These are phyloP conservation scores for Ceratocystiopsis sp. DNA, from an alignment of 2,329 filamentous ascomycete species.

Conservation along the genomic window DNA sequence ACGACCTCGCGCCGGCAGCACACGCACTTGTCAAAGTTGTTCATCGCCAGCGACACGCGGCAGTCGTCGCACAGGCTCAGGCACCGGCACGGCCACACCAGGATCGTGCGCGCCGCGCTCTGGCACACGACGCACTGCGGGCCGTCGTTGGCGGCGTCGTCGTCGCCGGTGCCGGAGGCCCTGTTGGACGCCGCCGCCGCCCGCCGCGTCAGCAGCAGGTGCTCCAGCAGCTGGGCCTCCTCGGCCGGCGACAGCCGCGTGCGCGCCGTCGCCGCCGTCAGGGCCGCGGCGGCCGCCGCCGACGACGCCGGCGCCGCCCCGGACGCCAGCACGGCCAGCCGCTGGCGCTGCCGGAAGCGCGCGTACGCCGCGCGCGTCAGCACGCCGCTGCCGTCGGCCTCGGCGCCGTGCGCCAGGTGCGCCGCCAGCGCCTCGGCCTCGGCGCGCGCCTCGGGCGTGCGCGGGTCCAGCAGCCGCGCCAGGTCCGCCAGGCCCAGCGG, in stretches of 20 bases:
- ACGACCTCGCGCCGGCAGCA: conserved; percentile 79
- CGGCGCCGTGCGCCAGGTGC: too few species aligned
- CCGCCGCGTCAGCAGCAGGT: conserved; percentile 38
- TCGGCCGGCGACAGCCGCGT: conserved; percentile 36
- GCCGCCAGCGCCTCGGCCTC: conserved; percentile 69
- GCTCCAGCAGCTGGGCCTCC: conserved; percentile 42
- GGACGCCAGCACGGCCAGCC: conserved; percentile 44
- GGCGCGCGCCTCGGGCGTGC: conserved; percentile 57
- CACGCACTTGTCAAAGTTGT: conserved; percentile 93
- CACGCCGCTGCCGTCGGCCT: conserved; percentile 50
- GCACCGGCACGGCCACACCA: conserved; percentile 94
- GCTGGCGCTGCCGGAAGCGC: conserved; percentile 48
- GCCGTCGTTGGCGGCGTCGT: conserved; percentile 26
- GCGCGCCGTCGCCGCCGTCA: conserved; percentile 12
- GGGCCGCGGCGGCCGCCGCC: conserved; percentile 2
- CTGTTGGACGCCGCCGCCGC: conserved; percentile 2
- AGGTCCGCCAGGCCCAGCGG: conserved; percentile 53
- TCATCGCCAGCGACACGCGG: conserved; percentile 80
- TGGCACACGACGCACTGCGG: conserved; percentile 93
- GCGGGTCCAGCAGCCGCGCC: conserved; percentile 66
- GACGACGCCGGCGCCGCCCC: conserved; percentile 14
- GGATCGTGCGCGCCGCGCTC: conserved; percentile 64
- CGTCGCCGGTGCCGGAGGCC: too few species aligned
- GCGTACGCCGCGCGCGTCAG: conserved; percentile 70
- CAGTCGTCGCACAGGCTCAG: conserved; percentile 91